Base-by-base conservation (phyloP, 768 basidiomycete genomes). In the Pulveroboletus frians region DNA sequence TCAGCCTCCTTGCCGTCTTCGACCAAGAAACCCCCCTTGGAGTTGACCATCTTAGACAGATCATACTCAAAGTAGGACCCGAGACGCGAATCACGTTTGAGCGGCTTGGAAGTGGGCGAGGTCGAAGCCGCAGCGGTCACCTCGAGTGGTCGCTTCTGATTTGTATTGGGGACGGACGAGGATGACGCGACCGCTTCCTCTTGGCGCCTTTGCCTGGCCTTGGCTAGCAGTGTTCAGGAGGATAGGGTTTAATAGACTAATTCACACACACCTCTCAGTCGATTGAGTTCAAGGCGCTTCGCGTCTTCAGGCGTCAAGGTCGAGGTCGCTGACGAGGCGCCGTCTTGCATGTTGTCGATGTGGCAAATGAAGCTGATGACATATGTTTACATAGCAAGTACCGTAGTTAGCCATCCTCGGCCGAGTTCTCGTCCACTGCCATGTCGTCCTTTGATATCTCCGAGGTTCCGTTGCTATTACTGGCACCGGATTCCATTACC, bases 41-140 rank as follows among this genome's bases (percentile, higher is more conserved):
- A 86, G 66, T 99, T 97, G 62, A 92, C 85, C 84, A 97, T 89
- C 75, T 96, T 97, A 11, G 88, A 88, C 13, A 97, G 69, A 66
- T 97, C 94, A 80, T 96, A 98, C 56, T 98, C 95, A 56, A 95
- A 95, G 71, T 97, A 97, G 41, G 81, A 89, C 23, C 92, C 95
- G 10, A 92, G 73, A 30, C 88, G 79, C 11, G 84, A 78, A 57
- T 92, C 88, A 7, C 86, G 80, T 60, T 80, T 80, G 47, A 92
- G 70, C 2, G 66, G 66, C 46, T 73, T 76, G 47, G 75, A 71
- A 4, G 86, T 85, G 2, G 85, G 80, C 15, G 83, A 82, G 11
- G 72, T 76, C 23, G 83, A 81, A 7, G 65, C 69, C n/a, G 79
- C 78, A 36, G 84, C 73, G 3, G 76, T 70, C 23, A 77, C 77